Evolutionary conservation across 2,329 filamentous ascomycete species (phyloP).

Genomic region (Paraconiothyrium brasiliense): DNA sequence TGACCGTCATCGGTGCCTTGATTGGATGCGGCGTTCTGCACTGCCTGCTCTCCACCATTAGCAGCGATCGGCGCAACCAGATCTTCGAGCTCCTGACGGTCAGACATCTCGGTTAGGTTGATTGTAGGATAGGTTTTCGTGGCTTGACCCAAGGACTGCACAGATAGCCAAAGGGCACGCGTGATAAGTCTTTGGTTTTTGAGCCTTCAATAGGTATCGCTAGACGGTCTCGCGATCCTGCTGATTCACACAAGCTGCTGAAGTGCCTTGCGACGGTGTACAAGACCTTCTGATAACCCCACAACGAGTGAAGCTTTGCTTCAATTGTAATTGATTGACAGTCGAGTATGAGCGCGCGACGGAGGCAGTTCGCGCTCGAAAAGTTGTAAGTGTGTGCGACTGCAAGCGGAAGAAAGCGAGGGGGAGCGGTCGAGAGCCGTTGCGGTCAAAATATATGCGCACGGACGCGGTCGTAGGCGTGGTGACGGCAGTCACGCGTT

Average conservation of each 20-base stretch:
- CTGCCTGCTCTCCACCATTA: not conserved
- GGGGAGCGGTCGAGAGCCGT: constrained; percentile 11
- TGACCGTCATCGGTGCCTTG: not conserved
- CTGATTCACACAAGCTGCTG: constrained; percentile 1
- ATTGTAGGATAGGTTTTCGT: not conserved
- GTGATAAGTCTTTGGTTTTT: not conserved
- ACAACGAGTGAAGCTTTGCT: not conserved
- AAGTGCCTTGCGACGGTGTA: not conserved
- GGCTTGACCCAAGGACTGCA: not conserved
- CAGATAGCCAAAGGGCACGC: not conserved
- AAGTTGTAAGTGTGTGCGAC: constrained; percentile 1
- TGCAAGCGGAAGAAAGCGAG: constrained; percentile 2
- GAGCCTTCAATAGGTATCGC: not conserved
- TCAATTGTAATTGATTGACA: not conserved
- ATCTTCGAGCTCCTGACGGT: not conserved
- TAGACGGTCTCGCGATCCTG: constrained; percentile 5
- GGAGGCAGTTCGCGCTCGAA: too few relatives aligned
- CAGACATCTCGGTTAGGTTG: not conserved
- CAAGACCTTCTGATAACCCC: not conserved
- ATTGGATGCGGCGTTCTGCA: not conserved
- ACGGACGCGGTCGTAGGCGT: constrained; percentile 6
- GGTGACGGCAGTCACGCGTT: constrained; percentile 15
- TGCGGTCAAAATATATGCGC: constrained; percentile 18
- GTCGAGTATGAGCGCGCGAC: not conserved
- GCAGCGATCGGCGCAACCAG: not conserved